Evolutionary conservation across 495 filamentous ascomycete genomes (phyloP), one percentile per base, ranked within the genome.

Genomic region (Beverwykella pulmonaria): DNA sequence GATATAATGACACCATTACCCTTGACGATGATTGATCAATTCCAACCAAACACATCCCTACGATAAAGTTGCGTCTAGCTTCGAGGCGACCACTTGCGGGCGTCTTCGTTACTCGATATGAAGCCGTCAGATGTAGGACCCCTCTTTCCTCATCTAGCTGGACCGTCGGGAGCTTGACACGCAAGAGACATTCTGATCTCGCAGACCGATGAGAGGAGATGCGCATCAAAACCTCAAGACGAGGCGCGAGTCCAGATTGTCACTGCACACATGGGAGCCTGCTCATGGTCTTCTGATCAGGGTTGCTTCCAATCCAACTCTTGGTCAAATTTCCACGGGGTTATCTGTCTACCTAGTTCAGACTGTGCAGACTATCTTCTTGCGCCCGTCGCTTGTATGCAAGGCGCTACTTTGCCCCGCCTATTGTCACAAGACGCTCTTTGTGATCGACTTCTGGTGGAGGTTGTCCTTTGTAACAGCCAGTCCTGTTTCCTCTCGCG

Each of bases 21-120:
- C 46, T 36, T 17, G 1, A 30, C 55, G 25, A 12, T 67, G 63
- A 67, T 71, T 67, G 68, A 47, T 63, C 54, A 22, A 26, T 46
- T 25, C 47, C 55, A 39, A 60, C 63, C 63, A 71, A 34, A 63
- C 63, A 61, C 4, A 22, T 27, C 17, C 20, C 53, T 27, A 48
- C 68, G 68, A 71, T 71, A 63, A 67, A 9, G 22, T 19, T 63
- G 63, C 63, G 44, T 64, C 32, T 32, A 32, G 23, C 20, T 12
- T 27, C 29, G 12, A n/a, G 19, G 27, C 12, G 39, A 26, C 59
- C 64, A 56, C 27, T 59, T 22, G 17, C 48, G 22, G 17, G 26
- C 26, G 15, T 23, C 10, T 15, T 41, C 34, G 47, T 71, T 71
- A 71, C 68, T 71, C 60, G 68, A 71, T 71, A 56, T 14, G 59